Percentiles rank a stretch among this genome's conserved stretches.
These are phyloP conservation scores for Penicillium canescens DNA, from an alignment of 495 filamentous ascomycete genomes.

Conservation along the genomic window DNA sequence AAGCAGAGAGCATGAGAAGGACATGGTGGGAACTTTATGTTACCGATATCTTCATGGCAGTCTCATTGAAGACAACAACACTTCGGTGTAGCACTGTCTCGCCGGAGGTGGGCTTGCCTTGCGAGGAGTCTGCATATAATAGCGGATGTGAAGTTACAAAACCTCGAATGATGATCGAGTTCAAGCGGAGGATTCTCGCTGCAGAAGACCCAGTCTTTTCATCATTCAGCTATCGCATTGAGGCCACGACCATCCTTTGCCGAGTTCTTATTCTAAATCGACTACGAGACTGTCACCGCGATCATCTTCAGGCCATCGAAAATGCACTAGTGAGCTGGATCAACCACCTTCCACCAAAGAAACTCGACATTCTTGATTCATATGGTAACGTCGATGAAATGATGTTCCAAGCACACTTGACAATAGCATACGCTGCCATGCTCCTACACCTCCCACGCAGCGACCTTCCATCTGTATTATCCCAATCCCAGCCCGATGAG, in stretches of 20 bases:
- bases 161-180: constrained; percentile 32
- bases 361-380: constrained; percentile 43
- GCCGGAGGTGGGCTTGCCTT: constrained; percentile 38
- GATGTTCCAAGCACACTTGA: constrained; percentile 46
- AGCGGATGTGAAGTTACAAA: constrained; percentile 27
- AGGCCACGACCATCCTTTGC: constrained; percentile 38
- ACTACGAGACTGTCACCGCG: constrained; percentile 35
- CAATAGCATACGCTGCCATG: constrained; percentile 42
- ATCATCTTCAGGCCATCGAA: constrained; percentile 44
- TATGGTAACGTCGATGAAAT: constrained; percentile 49
- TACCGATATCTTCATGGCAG: constrained; percentile 37
- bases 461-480: constrained; percentile 33
- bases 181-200: constrained; percentile 37
- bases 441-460: constrained; percentile 44
- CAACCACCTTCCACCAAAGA: constrained; percentile 41
- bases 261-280: constrained; percentile 39
- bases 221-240: constrained; percentile 46
- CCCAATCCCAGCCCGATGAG: constrained; percentile 24
- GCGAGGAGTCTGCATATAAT: constrained; percentile 39
- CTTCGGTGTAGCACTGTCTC: constrained; percentile 34
- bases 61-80: constrained; percentile 27
- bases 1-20: constrained; percentile 41
- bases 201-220: constrained; percentile 39
- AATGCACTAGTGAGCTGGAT: constrained; percentile 48
- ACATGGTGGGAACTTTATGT: constrained; percentile 48